Percentiles rank a stretch among this genome's conserved stretches.
Conservation (phyloP, 1,284 basidiomycete species). For the Rhodotorula sp. region DNA sequence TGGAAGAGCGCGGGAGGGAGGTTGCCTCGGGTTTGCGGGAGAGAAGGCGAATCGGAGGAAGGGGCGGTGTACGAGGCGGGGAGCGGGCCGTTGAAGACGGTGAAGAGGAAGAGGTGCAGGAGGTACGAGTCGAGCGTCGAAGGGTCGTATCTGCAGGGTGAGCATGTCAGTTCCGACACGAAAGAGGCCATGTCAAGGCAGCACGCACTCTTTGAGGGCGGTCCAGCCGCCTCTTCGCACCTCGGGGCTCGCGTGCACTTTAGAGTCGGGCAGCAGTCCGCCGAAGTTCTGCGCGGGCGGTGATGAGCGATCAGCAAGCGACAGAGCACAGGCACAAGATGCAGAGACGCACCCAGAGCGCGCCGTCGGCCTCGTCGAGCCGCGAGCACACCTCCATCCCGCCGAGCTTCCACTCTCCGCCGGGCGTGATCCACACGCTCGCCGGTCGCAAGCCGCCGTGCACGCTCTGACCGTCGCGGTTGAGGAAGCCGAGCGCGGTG, state of each 20-base stretch:
- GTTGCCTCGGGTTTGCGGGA: constrained; percentile 62
- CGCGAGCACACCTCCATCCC: constrained; percentile 90
- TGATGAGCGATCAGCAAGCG: background rate
- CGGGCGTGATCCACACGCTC: constrained; percentile 82
- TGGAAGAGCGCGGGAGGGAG: constrained; percentile 78
- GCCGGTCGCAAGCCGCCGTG: constrained; percentile 81
- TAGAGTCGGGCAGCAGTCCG: constrained; percentile 56
- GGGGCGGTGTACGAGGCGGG: constrained; percentile 52
- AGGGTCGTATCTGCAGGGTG: constrained; percentile 62
- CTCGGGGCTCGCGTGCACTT: constrained; percentile 68
- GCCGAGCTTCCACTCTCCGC: constrained; percentile 94
- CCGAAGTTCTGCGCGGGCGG: constrained; percentile 55
- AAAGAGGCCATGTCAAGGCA: background rate
- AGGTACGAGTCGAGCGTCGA: constrained; percentile 79
- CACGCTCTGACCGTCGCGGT: constrained; percentile 74
- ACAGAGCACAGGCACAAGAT: background rate
- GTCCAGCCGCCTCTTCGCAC: constrained; percentile 88
- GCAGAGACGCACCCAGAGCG: constrained; percentile 68
- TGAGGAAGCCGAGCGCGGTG: constrained; percentile 89
- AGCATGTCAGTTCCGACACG: background rate
- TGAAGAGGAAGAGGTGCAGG: constrained; percentile 78
- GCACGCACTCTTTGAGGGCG: constrained; percentile 71
- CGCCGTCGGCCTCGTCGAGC: constrained; percentile 70
- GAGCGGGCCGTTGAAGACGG: constrained; percentile 78
- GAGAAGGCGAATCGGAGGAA: constrained; percentile 65